Conservation (phyloP, 2,329 filamentous ascomycete species). For the Herpotrichia juniperi region DNA sequence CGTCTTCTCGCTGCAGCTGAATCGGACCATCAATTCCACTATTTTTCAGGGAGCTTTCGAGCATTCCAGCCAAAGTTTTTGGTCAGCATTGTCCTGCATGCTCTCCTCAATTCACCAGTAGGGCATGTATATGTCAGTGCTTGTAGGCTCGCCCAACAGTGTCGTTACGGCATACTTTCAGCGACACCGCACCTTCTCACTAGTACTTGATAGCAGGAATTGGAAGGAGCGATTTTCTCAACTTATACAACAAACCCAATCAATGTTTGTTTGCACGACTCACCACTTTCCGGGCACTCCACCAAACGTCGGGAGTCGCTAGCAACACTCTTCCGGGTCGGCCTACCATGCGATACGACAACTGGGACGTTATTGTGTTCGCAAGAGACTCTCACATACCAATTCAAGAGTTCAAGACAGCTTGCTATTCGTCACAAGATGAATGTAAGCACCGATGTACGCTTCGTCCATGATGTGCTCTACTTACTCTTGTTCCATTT, state of each 20-base stretch:
- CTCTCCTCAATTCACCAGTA: too few relatives aligned
- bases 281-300: background rate
- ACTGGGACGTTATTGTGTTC: constrained; percentile 87
- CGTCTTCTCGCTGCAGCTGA: too few relatives aligned
- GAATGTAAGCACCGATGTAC: constrained; percentile 25
- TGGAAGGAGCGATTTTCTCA: background rate
- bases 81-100: too few relatives aligned
- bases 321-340: constrained; percentile 12
- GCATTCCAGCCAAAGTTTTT: too few relatives aligned
- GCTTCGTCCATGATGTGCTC: too few relatives aligned
- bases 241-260: background rate
- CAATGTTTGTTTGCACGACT: background rate
- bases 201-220: background rate
- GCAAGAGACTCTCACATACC: constrained; percentile 70
- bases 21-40: too few relatives aligned
- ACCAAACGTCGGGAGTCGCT: constrained; percentile 9
- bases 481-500: background rate
- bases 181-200: background rate
- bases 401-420: constrained; percentile 80
- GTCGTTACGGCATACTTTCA: too few relatives aligned
- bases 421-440: constrained; percentile 70
- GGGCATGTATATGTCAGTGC: too few relatives aligned
- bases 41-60: too few relatives aligned
- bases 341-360: constrained; percentile 76
- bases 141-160: too few relatives aligned